Base-by-base conservation (phyloP, 2,329 filamentous ascomycete genomes). In the Hypomyces perniciosus region DNA sequence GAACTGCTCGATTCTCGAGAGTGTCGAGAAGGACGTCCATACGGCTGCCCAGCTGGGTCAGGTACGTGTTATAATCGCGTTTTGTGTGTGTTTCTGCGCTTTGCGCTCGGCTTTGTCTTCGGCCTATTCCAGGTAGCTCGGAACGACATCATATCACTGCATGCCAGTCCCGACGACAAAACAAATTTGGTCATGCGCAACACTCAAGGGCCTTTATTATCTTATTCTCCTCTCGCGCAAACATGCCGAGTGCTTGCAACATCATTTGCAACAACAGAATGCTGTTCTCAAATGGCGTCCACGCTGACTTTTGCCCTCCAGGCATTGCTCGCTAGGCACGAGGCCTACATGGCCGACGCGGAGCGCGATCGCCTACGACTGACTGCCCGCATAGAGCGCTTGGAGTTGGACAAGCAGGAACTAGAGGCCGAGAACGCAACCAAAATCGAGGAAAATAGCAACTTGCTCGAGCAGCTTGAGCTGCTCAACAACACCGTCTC, bases 291-390 rank as follows among this genome's bases (percentile, higher is more conserved):
- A 40, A 59, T 60, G 54, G 56, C 64, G 53, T 74, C 76, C 58
- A 78, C 78, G 72, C 86, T 95, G 71, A 95, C 83, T 48, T 87
- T 82, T 70, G 74, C 79, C 48, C 70, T 86, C 53, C 84, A 97
- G 93, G 90, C 90, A 54, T 78, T 99, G 51, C 82, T 99, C 39
- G 83, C 86, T 57, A 86, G 92, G 62, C 91, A 99, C 79, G 91
- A 97, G 75, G 84, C 88, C 53, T 96, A 95, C 70, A 92, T 96
- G 78, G 85, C 85, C 59, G 90, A 96, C 68, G 90, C 91, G 53
- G 90, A 96, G 74, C 83, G 84, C 60, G 90, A 96, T 66, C 87
- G 91, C 54, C 73, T 77, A 54, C 81, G 85, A 54, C 83, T 96
- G 70, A 78, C 81, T 41, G 69, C 74, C 43, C 87, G 81, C 55